Evolutionary conservation across 768 basidiomycete genomes (phyloP).

Genomic region (Mycena kentingensis): DNA sequence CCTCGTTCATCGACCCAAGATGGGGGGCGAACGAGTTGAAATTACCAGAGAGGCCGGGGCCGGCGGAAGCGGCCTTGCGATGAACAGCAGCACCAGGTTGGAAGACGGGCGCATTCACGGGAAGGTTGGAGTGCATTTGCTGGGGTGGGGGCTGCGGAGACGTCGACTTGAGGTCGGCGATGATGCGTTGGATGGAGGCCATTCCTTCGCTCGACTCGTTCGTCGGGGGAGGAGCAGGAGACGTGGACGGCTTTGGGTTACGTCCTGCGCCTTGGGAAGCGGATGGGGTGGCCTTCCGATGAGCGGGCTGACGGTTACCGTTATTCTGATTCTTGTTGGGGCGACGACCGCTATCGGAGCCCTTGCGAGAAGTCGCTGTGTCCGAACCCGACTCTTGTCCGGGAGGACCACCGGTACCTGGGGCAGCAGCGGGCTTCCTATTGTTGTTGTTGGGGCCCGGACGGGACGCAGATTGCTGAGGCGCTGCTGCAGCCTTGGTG

Average conservation of each 20-base stretch:
- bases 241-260: conserved; percentile 45
- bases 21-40: conserved; percentile 77
- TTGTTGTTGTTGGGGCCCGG: conserved; percentile 66
- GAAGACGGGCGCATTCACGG: conserved; percentile 71
- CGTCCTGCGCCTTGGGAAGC: conserved; percentile 55
- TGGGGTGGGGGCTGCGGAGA: conserved; percentile 56
- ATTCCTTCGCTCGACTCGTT: conserved; percentile 78
- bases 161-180: conserved; percentile 88
- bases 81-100: conserved; percentile 70
- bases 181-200: conserved; percentile 88
- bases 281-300: conserved; percentile 62
- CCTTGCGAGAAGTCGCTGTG: conserved; percentile 62
- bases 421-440: conserved; percentile 50
- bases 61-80: conserved; percentile 80
- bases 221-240: conserved; percentile 52
- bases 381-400: conserved; percentile 72
- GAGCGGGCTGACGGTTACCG: conserved; percentile 46
- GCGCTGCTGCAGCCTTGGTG: conserved; percentile 47
- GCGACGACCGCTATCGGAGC: conserved; percentile 53
- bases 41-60: conserved; percentile 57
- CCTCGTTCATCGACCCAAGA: conserved; percentile 83
- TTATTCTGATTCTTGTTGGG: conserved; percentile 55
- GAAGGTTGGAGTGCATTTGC: conserved; percentile 54
- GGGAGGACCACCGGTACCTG: conserved; percentile 31
- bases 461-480: conserved; percentile 50